These are phyloP conservation scores for Epicoccum nigrum DNA, from an alignment of 2,329 filamentous ascomycete species.

Conservation along the genomic window DNA sequence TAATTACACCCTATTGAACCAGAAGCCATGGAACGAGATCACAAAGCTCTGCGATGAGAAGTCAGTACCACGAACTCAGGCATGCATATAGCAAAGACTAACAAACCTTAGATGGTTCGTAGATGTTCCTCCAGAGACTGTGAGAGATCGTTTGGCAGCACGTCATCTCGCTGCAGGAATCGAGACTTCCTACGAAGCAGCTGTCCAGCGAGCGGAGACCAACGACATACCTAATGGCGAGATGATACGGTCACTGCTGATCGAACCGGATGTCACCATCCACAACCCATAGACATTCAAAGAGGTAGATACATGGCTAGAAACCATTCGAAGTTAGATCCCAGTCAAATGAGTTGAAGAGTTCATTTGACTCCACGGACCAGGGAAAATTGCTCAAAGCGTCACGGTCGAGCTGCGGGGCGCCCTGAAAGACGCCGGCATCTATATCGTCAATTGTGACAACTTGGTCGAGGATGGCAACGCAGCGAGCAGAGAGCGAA, in stretches of 20 bases:
- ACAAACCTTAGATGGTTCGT: conserved; percentile 31
- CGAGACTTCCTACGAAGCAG: conserved; percentile 27
- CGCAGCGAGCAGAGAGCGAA: conserved; percentile 34
- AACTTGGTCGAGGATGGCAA: conserved; percentile 34
- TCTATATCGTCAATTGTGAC: conserved; percentile 28
- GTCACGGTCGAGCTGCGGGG: conserved; percentile 25
- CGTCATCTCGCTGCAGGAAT: conserved; percentile 34
- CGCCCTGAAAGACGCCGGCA: conserved; percentile 23
- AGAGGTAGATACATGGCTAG: background rate
- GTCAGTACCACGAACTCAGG: conserved; percentile 12
- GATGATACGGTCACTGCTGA: conserved; percentile 28
- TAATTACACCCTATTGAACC: conserved; percentile 35
- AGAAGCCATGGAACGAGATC: conserved; percentile 28
- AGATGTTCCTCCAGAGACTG: conserved; percentile 24
- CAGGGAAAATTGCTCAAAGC: conserved; percentile 33
- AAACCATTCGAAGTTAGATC: conserved; percentile 27
- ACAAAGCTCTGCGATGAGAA: conserved; percentile 24
- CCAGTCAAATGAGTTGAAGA: conserved; percentile 36
- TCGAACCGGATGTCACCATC: conserved; percentile 27
- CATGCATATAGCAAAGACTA: background rate
- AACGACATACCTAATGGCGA: conserved; percentile 36
- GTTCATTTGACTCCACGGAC: conserved; percentile 33
- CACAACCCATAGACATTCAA: conserved; percentile 17
- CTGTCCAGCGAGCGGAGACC: conserved; percentile 29
- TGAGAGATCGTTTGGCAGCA: conserved; percentile 26